Evolutionary conservation across 2,329 filamentous ascomycete species (phyloP), one percentile per base, ranked within the genome.

Genomic region (Pseudonectria buxi): DNA sequence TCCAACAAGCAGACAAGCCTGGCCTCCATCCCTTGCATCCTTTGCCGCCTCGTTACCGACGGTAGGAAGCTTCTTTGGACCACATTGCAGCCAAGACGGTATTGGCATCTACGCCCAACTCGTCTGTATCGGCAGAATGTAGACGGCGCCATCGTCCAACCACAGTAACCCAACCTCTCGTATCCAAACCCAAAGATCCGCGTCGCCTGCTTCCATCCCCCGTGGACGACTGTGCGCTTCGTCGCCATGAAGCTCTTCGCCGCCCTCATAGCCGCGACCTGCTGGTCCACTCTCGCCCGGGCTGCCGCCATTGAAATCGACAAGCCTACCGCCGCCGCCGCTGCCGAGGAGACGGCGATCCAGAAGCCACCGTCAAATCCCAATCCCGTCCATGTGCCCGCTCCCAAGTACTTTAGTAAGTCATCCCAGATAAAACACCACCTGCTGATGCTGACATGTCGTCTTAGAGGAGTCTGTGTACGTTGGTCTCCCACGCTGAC

Each of bases 401-500:
- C 41, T 14, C 41, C 43, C 14, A 46, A 46, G 13, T 41, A 41
- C 33, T 46, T 46, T 33, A 32, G 43, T 46, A 38, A 41, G 43
- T 41, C 14, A 14, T 7, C 13, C 26, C 34, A 16, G 22, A 18
- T 26, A 25, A 22, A 28, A 3, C 26, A 11, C 26, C 11, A n/a
- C 18, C 22, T 28, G 25, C 14, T 3, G 5, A 26, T 18, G 32
- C 41, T 48, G 24, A 45, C 41, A 14, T 13, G 15, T 22, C 10
- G n/a, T 27, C 3, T 7, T 22, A 53, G 51, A 27, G 15, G 51
- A 54, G 32, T 38, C 50, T 15, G 9, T 24, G 51, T 54, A 32
- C 41, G 50, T 46, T 18, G 15, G 33, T 13, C 18, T 6, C 4
- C 7, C 6, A 10, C 30, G n/a, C n/a, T n/a, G n/a, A n/a, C 11